Percentiles rank a stretch among this genome's conserved stretches.
These are phyloP conservation scores for Neofusicoccum laricinum DNA, from an alignment of 2,329 filamentous ascomycete species.

Conservation along the genomic window DNA sequence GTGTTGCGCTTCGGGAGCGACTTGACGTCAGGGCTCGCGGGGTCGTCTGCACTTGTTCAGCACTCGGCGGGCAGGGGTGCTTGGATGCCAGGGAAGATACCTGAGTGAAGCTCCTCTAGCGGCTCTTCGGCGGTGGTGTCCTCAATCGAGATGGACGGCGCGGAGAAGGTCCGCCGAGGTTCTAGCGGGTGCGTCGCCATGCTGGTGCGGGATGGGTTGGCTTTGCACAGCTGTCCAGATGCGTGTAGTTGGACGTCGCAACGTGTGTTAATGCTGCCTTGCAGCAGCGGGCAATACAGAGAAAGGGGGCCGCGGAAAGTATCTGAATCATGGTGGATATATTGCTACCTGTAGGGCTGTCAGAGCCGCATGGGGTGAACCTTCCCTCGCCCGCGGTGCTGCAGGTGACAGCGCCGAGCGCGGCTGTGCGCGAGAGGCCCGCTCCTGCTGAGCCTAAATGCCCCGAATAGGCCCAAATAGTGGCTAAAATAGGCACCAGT, in stretches of 20 bases:
- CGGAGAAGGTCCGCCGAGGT: constrained; percentile 8
- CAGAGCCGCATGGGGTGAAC: neutral
- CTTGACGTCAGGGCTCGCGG: constrained; percentile 25
- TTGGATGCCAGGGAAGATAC: neutral
- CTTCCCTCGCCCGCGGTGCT: neutral
- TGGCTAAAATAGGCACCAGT: neutral
- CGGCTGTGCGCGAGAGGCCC: constrained; percentile 9
- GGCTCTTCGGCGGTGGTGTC: constrained; percentile 26
- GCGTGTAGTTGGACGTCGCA: no score
- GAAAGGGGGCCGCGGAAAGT: neutral
- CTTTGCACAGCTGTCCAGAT: no score
- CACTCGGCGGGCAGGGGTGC: neutral
- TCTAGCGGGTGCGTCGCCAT: constrained; percentile 1
- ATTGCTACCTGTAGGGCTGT: constrained; percentile 11
- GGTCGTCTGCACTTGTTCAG: constrained; percentile 17
- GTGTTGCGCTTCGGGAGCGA: constrained; percentile 18
- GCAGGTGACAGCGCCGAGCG: constrained; percentile 12
- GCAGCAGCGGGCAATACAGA: neutral
- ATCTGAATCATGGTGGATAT: neutral
- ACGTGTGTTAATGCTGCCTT: neutral
- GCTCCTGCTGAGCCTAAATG: neutral
- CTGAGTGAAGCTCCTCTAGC: constrained; percentile 10
- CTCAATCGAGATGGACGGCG: constrained; percentile 34
- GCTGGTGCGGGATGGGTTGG: neutral
- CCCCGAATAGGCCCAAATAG: neutral